Evolutionary conservation across 2,329 filamentous ascomycete species (phyloP).

Genomic region (Microdochium bolleyi): DNA sequence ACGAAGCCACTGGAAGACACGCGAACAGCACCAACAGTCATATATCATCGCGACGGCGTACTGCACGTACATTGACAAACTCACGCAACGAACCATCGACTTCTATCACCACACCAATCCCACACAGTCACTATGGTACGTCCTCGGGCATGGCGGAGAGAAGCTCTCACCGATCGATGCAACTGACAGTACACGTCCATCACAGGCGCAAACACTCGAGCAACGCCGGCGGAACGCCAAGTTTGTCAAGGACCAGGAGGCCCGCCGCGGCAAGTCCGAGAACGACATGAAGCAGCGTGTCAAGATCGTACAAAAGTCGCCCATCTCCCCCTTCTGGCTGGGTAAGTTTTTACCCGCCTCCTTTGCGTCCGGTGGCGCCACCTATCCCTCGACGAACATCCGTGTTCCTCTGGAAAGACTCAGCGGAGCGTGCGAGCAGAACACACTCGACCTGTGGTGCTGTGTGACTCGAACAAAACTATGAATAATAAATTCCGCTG

Average conservation of each 20-base stretch:
- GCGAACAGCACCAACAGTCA: not conserved
- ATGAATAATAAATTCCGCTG: slow-evolving; percentile 2
- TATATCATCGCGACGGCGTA: not conserved
- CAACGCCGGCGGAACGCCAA: slow-evolving; percentile 75
- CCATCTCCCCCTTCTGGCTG: slow-evolving; percentile 58
- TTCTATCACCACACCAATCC: not conserved
- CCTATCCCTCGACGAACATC: too few species aligned
- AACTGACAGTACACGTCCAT: not conserved
- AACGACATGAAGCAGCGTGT: slow-evolving; percentile 51
- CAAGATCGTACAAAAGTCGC: slow-evolving; percentile 49
- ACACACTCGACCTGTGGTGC: too few species aligned
- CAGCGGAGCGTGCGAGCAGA: too few species aligned
- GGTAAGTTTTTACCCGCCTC: slow-evolving; percentile 29
- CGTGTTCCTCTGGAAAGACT: too few species aligned
- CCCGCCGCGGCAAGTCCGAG: slow-evolving; percentile 68
- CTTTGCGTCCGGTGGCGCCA: too few species aligned
- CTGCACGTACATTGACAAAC: not conserved
- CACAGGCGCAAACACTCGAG: slow-evolving; percentile 73
- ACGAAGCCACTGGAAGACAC: not conserved
- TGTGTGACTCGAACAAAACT: too few species aligned
- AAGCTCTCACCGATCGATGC: too few species aligned
- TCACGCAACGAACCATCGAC: not conserved
- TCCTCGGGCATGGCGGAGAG: not conserved
- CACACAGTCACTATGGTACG: not conserved
- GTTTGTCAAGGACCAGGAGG: slow-evolving; percentile 66